Base-by-base conservation (phyloP, 2,329 filamentous ascomycete genomes). In the Pseudofabraea citricarpa region DNA sequence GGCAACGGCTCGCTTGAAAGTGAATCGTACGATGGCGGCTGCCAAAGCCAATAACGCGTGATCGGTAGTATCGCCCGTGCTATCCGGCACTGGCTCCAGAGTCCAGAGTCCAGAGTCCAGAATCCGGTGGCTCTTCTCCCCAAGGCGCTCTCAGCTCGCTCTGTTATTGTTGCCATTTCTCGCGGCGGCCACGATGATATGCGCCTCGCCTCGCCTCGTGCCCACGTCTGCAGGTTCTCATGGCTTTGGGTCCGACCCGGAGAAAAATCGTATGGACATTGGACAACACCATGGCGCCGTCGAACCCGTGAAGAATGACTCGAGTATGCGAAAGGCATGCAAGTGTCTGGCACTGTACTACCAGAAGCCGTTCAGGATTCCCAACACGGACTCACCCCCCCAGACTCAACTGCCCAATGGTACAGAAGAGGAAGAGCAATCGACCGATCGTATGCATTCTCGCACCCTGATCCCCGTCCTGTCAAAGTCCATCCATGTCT, bases 401-500 rank as follows among this genome's bases (percentile, higher is more conserved):
- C 35, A 24, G 35, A 37, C 21, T 37, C 32, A n/a, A 18, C 15
- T 15, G 8, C 19, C 23, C 10, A 12, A 21, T 20, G 15, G 18
- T 21, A 10, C 35, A 21, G 16, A 23, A 22, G 35, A 37, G 35
- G 35, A 20, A 37, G 35, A 13, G 21, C 12, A 37, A 22, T 13
- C 19, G 19, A 37, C 19, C 35, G 35, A 37, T 37, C 35, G 15
- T 22, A 20, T 37, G 35, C 35, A 37, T 37, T 18, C n/a, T 37
- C n/a, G 9, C 9, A 10, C 35, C 35, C 16, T 37, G 35, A 22
- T 21, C 35, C 35, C 19, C 23, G 35, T 37, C 19, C 35, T 37
- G 35, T 37, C 35, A 37, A 20, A 20, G 18, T 18, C 19, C 19
- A 32, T 18, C 29, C 29, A 32, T 32, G 29, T 32, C 19, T 32